Conservation (phyloP, 768 basidiomycete species). For the Strobilomyces confusus region DNA sequence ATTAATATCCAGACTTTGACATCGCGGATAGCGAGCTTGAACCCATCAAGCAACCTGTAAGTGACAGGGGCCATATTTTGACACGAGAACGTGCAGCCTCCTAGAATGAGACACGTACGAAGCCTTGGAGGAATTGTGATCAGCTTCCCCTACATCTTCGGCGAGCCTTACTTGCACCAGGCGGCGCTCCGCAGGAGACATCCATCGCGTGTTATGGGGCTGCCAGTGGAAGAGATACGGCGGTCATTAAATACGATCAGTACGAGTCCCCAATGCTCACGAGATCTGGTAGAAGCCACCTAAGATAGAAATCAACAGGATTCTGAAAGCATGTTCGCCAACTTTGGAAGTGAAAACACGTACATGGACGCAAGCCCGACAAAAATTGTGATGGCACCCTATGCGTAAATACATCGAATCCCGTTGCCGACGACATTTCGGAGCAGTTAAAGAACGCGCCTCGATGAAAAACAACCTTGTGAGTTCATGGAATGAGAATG, state of each 20-base stretch:
- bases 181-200: conserved; percentile 46
- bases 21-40: conserved; percentile 55
- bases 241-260: background rate
- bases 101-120: conserved; percentile 8
- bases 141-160: conserved; percentile 29
- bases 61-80: background rate
- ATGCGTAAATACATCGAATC: background rate
- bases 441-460: background rate
- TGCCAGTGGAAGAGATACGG: conserved; percentile 14
- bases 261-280: background rate
- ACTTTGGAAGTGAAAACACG: background rate
- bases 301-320: too few species aligned
- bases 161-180: conserved; percentile 65
- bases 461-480: background rate
- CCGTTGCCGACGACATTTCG: too few species aligned
- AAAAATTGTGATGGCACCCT: background rate
- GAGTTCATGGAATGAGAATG: background rate
- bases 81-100: background rate
- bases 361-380: background rate
- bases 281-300: background rate
- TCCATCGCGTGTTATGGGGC: conserved; percentile 63
- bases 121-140: background rate
- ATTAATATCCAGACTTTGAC: conserved; percentile 52
- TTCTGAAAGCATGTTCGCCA: background rate
- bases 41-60: conserved; percentile 44